phyloP scores from a whole-genome alignment of 2,329 filamentous ascomycete genomes.

The Cryoendolithus antarcticus region DNA sequence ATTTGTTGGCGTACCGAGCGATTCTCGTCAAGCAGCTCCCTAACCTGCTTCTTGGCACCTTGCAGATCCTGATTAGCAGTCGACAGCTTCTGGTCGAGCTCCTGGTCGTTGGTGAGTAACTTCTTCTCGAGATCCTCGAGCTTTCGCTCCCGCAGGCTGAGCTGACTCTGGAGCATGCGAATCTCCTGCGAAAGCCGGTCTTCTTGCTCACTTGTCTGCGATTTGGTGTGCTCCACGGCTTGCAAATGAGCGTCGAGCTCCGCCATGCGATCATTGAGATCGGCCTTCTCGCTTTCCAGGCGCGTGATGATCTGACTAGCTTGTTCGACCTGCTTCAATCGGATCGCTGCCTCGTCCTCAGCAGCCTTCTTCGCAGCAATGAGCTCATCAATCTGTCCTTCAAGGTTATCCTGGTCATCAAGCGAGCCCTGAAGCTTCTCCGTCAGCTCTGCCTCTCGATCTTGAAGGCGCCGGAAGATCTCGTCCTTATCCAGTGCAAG shows the following conservation, averaged over 20 bases:
- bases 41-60: slow-evolving; percentile 58
- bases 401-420: slow-evolving; percentile 84
- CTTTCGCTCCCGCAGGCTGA: slow-evolving; percentile 81
- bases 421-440: slow-evolving; percentile 88
- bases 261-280: slow-evolving; percentile 53
- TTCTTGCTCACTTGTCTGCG: slow-evolving; percentile 64
- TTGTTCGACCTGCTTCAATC: slow-evolving; percentile 75
- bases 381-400: slow-evolving; percentile 83
- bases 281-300: slow-evolving; percentile 74
- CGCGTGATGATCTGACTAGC: slow-evolving; percentile 76
- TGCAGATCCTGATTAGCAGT: slow-evolving; percentile 69
- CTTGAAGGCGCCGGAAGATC: slow-evolving; percentile 91
- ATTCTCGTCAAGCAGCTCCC: slow-evolving; percentile 68
- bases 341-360: slow-evolving; percentile 70
- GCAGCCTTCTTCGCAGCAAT: slow-evolving; percentile 80
- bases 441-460: slow-evolving; percentile 79
- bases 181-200: slow-evolving; percentile 69
- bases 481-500: slow-evolving; percentile 95
- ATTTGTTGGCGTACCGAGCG: slow-evolving; percentile 73
- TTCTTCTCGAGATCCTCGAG: slow-evolving; percentile 75
- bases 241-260: slow-evolving; percentile 60
- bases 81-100: slow-evolving; percentile 74
- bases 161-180: slow-evolving; percentile 81
- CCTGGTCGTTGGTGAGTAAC: slow-evolving; percentile 73
- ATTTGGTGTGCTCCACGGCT: slow-evolving; percentile 57